Base-by-base conservation (phyloP, 2,329 filamentous ascomycete species). In the Nigrospora oryzae region DNA sequence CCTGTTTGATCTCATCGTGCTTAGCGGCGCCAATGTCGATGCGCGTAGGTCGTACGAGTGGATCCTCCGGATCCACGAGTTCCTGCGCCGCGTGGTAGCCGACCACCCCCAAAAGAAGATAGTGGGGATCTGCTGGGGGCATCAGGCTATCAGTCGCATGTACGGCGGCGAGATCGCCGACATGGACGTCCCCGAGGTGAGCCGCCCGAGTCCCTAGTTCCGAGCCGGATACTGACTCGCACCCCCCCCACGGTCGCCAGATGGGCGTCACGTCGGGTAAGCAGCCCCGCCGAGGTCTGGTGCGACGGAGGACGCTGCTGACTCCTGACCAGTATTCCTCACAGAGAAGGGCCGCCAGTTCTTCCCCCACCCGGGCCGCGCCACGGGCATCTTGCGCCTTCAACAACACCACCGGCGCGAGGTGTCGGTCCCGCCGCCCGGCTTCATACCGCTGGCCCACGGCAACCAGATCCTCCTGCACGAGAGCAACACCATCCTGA, bases 81-180 rank as follows among this genome's bases (percentile, higher is more conserved):
- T 67, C 47, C 52, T 71, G 14, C 55, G 61, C 17, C 53, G 55
- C 5, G 53, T 65, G 12, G 62, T 63, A 13, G 45, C 49, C 12
- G 49, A 55, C 12, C 58, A 55, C 46, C 59, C 61, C 12, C 49
- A 53, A 19, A 60, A 61, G 51, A 62, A 62, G 48, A 45, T 61
- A 36, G 28, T 70, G 57, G 68, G 71, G 23, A 71, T 70, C 42
- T 75, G 71, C 51, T 71, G 67, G 68, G 68, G 68, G 12, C 68
- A 71, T 52, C 67, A 71, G 52, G 68, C 64, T 10, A 64, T 69
- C 36, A 54, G 55, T 5, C 52, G 62, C 15, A 51, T 68, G 16
- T 66, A 69, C 46, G 64, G 65, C 5, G 68, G 63, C 1, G 54
- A 53, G 40, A 51, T 70, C 5, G 58, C 54, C n/a, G 61, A 63